These are phyloP conservation scores for Colletotrichum caudatum DNA, from an alignment of 2,329 filamentous ascomycete species.

Conservation along the genomic window DNA sequence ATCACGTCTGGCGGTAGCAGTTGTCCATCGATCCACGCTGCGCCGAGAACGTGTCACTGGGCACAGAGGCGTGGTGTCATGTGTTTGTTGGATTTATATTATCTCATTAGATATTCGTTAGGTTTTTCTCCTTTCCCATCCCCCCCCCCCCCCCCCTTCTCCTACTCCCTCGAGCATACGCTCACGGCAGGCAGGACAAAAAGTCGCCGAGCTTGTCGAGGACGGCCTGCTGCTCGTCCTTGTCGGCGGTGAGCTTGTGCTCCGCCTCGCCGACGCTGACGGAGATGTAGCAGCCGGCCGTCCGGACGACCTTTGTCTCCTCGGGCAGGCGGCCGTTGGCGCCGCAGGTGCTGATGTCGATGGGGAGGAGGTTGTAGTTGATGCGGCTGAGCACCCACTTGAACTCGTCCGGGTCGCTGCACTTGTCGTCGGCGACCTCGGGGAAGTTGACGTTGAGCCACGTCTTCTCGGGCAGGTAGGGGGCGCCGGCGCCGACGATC, in stretches of 20 bases:
- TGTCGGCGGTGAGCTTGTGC: constrained; percentile 61
- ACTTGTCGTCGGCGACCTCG: constrained; percentile 49
- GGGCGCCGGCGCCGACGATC: constrained; percentile 67
- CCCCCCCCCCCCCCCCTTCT: fast-evolving
- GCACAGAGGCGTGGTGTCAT: background rate
- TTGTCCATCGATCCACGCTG: background rate
- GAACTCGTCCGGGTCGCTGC: constrained; percentile 66
- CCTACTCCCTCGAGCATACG: fast-evolving
- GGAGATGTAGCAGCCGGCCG: constrained; percentile 69
- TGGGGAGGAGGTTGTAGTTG: constrained; percentile 55
- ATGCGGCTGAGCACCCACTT: constrained; percentile 74
- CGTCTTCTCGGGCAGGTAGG: constrained; percentile 71
- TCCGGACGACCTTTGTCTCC: constrained; percentile 64
- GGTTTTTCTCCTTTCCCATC: background rate
- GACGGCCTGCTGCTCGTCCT: constrained; percentile 63
- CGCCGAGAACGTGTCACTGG: background rate
- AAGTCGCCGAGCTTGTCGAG: constrained; percentile 62
- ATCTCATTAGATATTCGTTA: background rate
- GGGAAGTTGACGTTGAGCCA: constrained; percentile 76
- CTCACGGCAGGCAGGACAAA: constrained; percentile 59
- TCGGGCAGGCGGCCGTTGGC: constrained; percentile 62
- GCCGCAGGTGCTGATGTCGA: constrained; percentile 71
- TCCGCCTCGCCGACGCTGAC: constrained; percentile 74
- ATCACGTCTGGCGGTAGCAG: background rate
- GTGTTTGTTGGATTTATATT: background rate